These are phyloP conservation scores for Parmelia sp. DNA, from an alignment of 495 filamentous ascomycete genomes.

Conservation along the genomic window DNA sequence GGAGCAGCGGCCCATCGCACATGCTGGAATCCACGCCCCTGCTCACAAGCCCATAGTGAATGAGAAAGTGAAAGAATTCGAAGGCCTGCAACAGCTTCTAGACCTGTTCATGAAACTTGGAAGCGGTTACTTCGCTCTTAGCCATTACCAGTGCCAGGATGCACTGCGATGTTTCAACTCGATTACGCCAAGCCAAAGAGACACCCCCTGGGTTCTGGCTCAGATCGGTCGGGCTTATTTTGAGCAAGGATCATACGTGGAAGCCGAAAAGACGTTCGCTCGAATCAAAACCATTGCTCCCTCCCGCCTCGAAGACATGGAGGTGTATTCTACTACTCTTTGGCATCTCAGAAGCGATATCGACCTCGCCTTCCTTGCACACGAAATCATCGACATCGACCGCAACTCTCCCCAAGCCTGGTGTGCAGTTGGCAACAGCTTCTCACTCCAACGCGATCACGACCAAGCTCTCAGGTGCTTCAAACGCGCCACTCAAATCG, in stretches of 20 bases:
- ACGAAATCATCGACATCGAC: slow-evolving; percentile 77
- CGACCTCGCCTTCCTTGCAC: slow-evolving; percentile 84
- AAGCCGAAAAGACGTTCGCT: slow-evolving; percentile 79
- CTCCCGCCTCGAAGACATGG: slow-evolving; percentile 84
- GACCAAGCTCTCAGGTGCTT: slow-evolving; percentile 93
- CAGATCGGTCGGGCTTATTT: slow-evolving; percentile 85
- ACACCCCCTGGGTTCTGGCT: slow-evolving; percentile 91
- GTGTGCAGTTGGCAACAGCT: slow-evolving; percentile 92
- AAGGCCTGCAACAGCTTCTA: slow-evolving; percentile 68
- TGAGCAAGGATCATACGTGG: slow-evolving; percentile 74
- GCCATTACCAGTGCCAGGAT: slow-evolving; percentile 69
- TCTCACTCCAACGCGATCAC: slow-evolving; percentile 89
- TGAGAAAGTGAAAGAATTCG: slow-evolving; percentile 58
- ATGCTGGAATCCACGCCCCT: slow-evolving; percentile 26
- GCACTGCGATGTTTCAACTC: slow-evolving; percentile 65
- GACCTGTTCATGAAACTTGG: slow-evolving; percentile 83
- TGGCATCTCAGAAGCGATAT: slow-evolving; percentile 93
- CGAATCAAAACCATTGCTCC: slow-evolving; percentile 69
- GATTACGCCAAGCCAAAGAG: slow-evolving; percentile 67
- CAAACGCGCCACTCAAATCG: slow-evolving; percentile 83
- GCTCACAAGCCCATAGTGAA: slow-evolving; percentile 31
- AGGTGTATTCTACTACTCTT: slow-evolving; percentile 92
- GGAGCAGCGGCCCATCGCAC: slow-evolving; percentile 37
- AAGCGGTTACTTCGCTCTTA: slow-evolving; percentile 66
- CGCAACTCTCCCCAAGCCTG: slow-evolving; percentile 88